Base-by-base conservation (phyloP, 2,329 filamentous ascomycete genomes). In the Ilyonectria mors-panacis region DNA sequence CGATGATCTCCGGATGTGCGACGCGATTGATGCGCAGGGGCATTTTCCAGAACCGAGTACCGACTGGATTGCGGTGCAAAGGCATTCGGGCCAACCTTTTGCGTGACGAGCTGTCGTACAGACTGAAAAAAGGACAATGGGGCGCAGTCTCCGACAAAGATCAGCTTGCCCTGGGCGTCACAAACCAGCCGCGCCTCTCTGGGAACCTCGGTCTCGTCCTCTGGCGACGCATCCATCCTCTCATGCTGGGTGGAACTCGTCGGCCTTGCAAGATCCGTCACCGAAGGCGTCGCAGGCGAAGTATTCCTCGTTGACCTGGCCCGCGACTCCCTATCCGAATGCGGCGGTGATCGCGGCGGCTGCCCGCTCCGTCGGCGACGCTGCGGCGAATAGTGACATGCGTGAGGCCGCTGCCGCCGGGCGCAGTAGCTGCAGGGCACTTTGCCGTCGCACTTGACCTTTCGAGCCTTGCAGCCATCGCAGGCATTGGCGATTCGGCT, bases 111-210 rank as follows among this genome's bases (percentile, higher is more conserved):
- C 69, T 86, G 83, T 2, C 86, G 81, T 7, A 88, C 83, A 0
- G 85, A 87, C 69, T 88, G 86, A 70, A 88, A 88, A 67, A 88
- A 85, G 0, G 86, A 88, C 21, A 88, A 76, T 1, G 86, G 86
- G 5, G 86, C 86, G 69, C 86, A 88, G 72, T 88, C 86, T 6
- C 86, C 86, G 26, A 88, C 85, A 72, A 88, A 88, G 33, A 87
- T 85, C 23, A 87, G 74, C 70, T 87, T 87, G 1, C 86, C 86
- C 63, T 86, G 84, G 0, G 85, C 81, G 67, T 88, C 86, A 47
- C 83, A 83, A 0, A 88, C 77, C 6, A 88, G 77, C 2, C 86
- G 79, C 3, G 86, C 86, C 65, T 88, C 86, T 1, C 85, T 80
- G 2, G 85, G 86, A 4, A 88, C 86, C 23, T 88, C 86, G 0